Conservation (phyloP, 805 yeast species). For the Isabelozyma pseudorhagii region DNA sequence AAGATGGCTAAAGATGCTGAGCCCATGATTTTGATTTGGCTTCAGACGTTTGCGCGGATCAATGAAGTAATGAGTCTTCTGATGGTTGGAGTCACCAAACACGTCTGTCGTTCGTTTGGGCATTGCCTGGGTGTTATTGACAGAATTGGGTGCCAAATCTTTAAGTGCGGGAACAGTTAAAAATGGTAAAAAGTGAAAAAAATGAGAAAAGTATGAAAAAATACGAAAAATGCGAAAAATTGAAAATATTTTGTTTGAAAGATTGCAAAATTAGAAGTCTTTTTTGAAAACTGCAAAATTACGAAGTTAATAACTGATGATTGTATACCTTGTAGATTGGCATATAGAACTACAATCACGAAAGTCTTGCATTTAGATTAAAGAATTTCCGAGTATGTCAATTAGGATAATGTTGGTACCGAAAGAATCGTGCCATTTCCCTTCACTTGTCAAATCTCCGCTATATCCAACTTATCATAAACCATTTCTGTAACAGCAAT, state of each 20-base stretch:
- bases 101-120: background rate
- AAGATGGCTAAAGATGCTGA: background rate
- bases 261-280: background rate
- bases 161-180: background rate
- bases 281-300: no score
- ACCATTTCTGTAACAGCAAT: background rate
- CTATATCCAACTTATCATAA: background rate
- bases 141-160: background rate
- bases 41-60: slow-evolving; percentile 6
- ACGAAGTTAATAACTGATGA: no score
- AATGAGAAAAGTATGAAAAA: no score
- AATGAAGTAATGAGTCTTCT: slow-evolving; percentile 33
- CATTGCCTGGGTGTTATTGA: background rate
- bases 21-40: background rate
- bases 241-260: background rate
- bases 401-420: no score
- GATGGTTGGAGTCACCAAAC: slow-evolving; percentile 15
- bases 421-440: no score
- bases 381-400: no score
- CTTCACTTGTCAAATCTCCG: no score
- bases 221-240: background rate
- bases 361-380: no score
- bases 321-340: background rate
- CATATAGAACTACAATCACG: no score
- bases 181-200: background rate